Base-by-base conservation (phyloP, 495 filamentous ascomycete species). In the Penicillium mononematosum region DNA sequence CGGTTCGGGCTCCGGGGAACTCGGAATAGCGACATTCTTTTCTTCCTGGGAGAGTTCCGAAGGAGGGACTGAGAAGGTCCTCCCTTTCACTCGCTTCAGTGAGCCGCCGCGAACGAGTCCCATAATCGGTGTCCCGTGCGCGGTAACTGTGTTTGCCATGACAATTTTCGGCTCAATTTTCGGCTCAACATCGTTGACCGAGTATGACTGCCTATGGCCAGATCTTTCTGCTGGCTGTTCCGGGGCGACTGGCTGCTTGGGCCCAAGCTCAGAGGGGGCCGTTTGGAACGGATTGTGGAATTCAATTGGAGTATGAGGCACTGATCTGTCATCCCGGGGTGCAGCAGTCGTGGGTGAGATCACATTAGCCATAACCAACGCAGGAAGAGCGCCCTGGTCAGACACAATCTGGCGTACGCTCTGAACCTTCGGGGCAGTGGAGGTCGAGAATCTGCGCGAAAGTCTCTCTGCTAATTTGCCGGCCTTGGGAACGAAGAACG, bases 401-500 rank as follows among this genome's bases (percentile, higher is more conserved):
- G 70, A 69, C 11, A 66, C 31, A 34, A 75, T 69, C 22, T 63
- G 65, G 19, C 71, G 64, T 50, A 70, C 34, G 20, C 58, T 51
- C 43, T 66, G 57, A 39, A 67, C 58, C 55, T 57, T 64, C n/a
- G 66, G 61, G n/a, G 46, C 63, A 10, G 58, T 59, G 19, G 65
- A 27, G 17, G 68, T 69, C 42, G 70, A 72, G 36, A 73, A 62
- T 42, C 63, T 72, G 55, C 60, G 70, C 56, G 53, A 58, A 51
- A 72, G 52, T 39, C 71, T 75, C 54, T 78, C 78, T 12, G 67
- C 56, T 12, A 72, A 54, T 29, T 65, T 66, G 22, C 72, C 64
- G 10, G 64, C 60, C 45, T 67, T 74, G 34, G 76, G 60, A 25
- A 63, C 64, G 41, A 83, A 78, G 60, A 79, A 83, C 10, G 78